These are phyloP conservation scores for Venustampulla echinocandica DNA, from an alignment of 495 filamentous ascomycete species.

Conservation along the genomic window DNA sequence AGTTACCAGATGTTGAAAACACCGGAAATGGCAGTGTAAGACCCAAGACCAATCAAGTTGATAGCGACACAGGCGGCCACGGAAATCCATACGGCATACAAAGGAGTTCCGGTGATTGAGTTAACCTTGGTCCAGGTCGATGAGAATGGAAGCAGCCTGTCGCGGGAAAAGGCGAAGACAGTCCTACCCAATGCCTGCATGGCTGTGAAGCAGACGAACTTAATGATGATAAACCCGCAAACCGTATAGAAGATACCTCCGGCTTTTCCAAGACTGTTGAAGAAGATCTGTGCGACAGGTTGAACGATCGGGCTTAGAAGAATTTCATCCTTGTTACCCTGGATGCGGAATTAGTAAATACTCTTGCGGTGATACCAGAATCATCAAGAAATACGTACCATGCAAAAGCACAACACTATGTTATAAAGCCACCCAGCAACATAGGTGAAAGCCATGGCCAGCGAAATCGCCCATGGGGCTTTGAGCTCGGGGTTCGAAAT, in stretches of 20 bases:
- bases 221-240: constrained; percentile 48
- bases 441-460: constrained; percentile 53
- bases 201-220: constrained; percentile 53
- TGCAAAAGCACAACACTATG: constrained; percentile 54
- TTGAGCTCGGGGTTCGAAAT: constrained; percentile 49
- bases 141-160: constrained; percentile 48
- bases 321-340: constrained; percentile 33
- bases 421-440: constrained; percentile 53
- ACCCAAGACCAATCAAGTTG: constrained; percentile 55
- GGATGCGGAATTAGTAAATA: not conserved
- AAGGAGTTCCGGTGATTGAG: constrained; percentile 44
- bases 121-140: constrained; percentile 47
- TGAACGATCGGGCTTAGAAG: constrained; percentile 40
- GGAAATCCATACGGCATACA: constrained; percentile 54
- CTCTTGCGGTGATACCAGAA: not conserved
- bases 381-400: constrained; percentile 29
- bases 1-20: constrained; percentile 50
- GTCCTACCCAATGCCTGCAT: constrained; percentile 54
- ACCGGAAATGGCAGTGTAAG: constrained; percentile 49
- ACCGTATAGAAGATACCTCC: constrained; percentile 55
- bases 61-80: constrained; percentile 48
- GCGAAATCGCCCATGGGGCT: constrained; percentile 51
- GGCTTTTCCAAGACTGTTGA: constrained; percentile 47
- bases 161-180: constrained; percentile 54
- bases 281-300: constrained; percentile 58